Evolutionary conservation across 129 eudicot species (phyloP).

Genomic region (Dittrichia graveolens): DNA sequence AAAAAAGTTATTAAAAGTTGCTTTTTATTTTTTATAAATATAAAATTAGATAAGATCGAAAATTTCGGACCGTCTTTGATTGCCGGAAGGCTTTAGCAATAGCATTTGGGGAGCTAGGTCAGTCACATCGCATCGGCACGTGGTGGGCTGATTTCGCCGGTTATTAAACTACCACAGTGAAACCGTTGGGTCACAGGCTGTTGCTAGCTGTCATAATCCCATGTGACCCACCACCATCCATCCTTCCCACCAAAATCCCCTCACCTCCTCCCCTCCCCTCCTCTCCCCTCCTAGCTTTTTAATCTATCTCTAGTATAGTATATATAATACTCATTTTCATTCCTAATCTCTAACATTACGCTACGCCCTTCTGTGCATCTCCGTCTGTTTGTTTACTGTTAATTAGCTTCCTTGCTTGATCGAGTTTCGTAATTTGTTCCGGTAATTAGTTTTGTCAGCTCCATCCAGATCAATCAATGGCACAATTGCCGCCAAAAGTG

Average conservation of each 20-base stretch:
- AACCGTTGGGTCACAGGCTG: conserved; percentile 47
- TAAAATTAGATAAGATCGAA: too few species aligned
- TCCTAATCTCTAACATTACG: too few species aligned
- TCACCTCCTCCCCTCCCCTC: too few species aligned
- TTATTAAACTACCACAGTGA: conserved; percentile 49
- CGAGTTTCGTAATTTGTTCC: too few species aligned
- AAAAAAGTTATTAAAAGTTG: too few species aligned
- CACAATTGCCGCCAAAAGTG: conserved; percentile 80
- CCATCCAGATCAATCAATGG: conserved; percentile 40
- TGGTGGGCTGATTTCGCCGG: conserved; percentile 80
- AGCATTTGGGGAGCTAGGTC: neutral
- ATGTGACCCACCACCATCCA: conserved; percentile 57
- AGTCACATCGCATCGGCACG: conserved; percentile 64
- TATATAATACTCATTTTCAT: too few species aligned
- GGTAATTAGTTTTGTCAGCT: too few species aligned
- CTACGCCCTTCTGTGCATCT: neutral
- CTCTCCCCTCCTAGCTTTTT: too few species aligned
- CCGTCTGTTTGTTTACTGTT: neutral
- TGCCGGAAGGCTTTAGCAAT: too few species aligned
- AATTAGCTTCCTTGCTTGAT: neutral
- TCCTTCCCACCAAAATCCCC: conserved; percentile 43
- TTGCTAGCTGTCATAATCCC: conserved; percentile 48
- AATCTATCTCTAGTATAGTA: neutral
- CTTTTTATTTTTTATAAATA: too few species aligned
- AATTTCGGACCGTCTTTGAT: too few species aligned